These are phyloP conservation scores for Torulaspora maleeae DNA, from an alignment of 805 yeast genomes.

Conservation along the genomic window DNA sequence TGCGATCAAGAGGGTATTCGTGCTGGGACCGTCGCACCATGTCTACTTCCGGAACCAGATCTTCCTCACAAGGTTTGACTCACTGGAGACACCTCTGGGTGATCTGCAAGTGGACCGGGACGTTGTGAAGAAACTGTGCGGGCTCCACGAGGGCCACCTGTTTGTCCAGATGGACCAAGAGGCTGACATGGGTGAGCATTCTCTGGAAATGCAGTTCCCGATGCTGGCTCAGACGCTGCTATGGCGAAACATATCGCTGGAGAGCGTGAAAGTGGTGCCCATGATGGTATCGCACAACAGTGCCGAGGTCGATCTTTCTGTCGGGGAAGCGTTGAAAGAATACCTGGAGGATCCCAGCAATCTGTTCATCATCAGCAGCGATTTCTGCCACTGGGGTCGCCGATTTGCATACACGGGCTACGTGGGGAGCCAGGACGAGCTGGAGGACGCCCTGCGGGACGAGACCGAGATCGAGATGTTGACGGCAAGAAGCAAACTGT, in stretches of 20 bases:
- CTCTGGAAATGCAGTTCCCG: conserved; percentile 93
- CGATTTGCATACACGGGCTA: conserved; percentile 58
- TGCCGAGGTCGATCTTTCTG: conserved; percentile 38
- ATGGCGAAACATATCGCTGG: conserved; percentile 38
- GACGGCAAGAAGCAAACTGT: conserved; percentile 28
- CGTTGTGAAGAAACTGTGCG: conserved; percentile 35
- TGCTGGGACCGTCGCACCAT: conserved; percentile 92
- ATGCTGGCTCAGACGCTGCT: conserved; percentile 46
- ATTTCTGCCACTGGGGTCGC: conserved; percentile 93
- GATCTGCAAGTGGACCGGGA: conserved; percentile 59
- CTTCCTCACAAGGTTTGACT: conserved; percentile 46
- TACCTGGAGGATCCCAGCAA: conserved; percentile 56
- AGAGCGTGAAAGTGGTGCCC: conserved; percentile 60
- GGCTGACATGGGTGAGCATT: conserved; percentile 81
- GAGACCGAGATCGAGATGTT: conserved; percentile 33
- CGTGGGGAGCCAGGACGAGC: conserved; percentile 32
- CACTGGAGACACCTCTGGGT: conserved; percentile 82
- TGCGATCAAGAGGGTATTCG: conserved; percentile 55
- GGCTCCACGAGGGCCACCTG: conserved; percentile 18
- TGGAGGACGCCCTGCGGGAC: conserved; percentile 32
- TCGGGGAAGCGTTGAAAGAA: conserved; percentile 49
- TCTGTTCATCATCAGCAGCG: conserved; percentile 71
- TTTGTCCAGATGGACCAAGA: conserved; percentile 54
- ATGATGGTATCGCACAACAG: conserved; percentile 68
- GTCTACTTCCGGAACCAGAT: conserved; percentile 66